Evolutionary conservation across 2,329 filamentous ascomycete species (phyloP).

Genomic region (Teratosphaeriaceae sp.): DNA sequence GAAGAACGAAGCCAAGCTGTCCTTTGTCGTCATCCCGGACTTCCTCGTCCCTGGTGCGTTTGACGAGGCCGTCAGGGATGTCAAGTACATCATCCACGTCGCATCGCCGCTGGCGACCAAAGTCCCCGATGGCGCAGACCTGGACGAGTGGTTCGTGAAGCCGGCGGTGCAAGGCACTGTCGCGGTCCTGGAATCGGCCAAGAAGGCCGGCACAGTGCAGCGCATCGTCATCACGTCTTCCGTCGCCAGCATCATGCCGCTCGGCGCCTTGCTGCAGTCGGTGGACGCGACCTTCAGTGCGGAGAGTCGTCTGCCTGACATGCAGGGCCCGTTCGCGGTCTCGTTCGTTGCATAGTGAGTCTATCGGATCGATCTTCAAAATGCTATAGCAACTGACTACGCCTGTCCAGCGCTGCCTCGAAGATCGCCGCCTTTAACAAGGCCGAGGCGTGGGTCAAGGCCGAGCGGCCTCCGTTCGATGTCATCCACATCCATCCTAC

Average conservation of each 20-base stretch:
- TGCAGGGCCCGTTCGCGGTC: conserved; percentile 15
- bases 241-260: not conserved
- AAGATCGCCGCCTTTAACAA: conserved; percentile 20
- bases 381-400: no score
- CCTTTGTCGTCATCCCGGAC: conserved; percentile 31
- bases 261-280: conserved; percentile 3
- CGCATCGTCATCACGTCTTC: conserved; percentile 37
- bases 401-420: conserved; percentile 18
- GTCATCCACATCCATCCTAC: conserved; percentile 25
- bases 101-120: conserved; percentile 11
- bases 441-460: conserved; percentile 19
- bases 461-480: conserved; percentile 23
- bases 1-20: conserved; percentile 19
- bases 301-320: conserved; percentile 10
- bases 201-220: conserved; percentile 28
- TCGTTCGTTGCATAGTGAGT: conserved; percentile 21
- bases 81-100: conserved; percentile 24
- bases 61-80: conserved; percentile 28
- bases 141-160: conserved; percentile 6
- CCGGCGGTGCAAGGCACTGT: conserved; percentile 32
- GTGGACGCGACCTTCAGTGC: conserved; percentile 15
- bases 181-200: conserved; percentile 33
- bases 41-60: conserved; percentile 25
- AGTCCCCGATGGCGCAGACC: not conserved
- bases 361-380: no score